A percentile compares a stretch with the other conserved stretches of the same genome.
phyloP scores from a whole-genome alignment of 768 basidiomycete genomes.

The Suillus placidus region DNA sequence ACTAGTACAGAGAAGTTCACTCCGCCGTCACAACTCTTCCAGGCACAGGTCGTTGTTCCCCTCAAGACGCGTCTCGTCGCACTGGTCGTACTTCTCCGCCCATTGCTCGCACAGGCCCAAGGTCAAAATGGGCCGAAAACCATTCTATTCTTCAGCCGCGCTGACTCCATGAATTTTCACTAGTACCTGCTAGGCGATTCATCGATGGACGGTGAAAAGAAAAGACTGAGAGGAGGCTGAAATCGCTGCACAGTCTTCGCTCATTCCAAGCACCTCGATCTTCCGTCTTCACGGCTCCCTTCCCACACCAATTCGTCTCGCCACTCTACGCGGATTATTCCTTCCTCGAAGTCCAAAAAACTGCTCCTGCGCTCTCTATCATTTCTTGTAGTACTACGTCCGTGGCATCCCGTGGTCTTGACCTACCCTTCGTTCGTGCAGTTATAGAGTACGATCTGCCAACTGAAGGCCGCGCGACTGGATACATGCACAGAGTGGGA shows the following conservation, averaged over 20 bases:
- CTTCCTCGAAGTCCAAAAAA: slow-evolving; percentile 31
- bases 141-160: slow-evolving; percentile 95
- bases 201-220: slow-evolving; percentile 54
- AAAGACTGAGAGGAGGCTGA: slow-evolving; percentile 34
- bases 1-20: too few species aligned
- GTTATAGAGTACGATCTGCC: slow-evolving; percentile 97
- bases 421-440: slow-evolving; percentile 84
- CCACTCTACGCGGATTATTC: slow-evolving; percentile 79
- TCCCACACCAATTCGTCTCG: slow-evolving; percentile 74
- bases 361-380: slow-evolving; percentile 56
- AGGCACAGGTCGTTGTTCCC: slow-evolving; percentile 88
- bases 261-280: slow-evolving; percentile 82
- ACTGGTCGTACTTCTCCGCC: too few species aligned
- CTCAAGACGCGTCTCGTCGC: slow-evolving; percentile 87
- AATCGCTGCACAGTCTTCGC: slow-evolving; percentile 65
- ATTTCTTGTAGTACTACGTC: slow-evolving; percentile 95
- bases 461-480: slow-evolving; percentile 95
- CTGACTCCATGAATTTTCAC: slow-evolving; percentile 98
- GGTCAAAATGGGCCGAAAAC: slow-evolving; percentile 63
- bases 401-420: slow-evolving; percentile 97
- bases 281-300: slow-evolving; percentile 91
- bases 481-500: slow-evolving; percentile 96
- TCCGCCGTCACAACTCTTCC: slow-evolving; percentile 40
- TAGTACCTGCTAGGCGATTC: slow-evolving; percentile 71
- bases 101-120: slow-evolving; percentile 63